A percentile compares a stretch with the other conserved stretches of the same genome.
phyloP scores from a whole-genome alignment of 805 yeast genomes.

The Saccharomyces jurei region DNA sequence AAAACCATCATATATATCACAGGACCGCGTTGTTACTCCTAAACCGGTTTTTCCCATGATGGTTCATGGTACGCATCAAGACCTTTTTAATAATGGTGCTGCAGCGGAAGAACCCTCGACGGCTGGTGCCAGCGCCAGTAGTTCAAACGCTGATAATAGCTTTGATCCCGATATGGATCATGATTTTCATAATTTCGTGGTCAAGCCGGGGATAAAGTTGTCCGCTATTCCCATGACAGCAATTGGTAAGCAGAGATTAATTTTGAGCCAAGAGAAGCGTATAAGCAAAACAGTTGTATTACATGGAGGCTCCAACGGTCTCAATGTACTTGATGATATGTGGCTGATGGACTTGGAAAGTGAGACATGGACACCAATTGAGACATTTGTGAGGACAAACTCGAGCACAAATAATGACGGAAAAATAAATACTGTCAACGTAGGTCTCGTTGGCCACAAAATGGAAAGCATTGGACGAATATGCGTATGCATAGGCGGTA shows the following conservation, averaged over 20 bases:
- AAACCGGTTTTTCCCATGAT: neutral
- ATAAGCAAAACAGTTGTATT: conserved; percentile 14
- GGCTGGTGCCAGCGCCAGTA: neutral
- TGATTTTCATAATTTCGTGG: neutral
- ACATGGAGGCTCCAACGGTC: conserved; percentile 34
- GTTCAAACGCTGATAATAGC: neutral
- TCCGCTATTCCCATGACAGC: neutral
- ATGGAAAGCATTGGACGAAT: conserved; percentile 16
- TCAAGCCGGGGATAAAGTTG: neutral
- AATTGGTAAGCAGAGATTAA: neutral
- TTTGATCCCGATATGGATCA: neutral
- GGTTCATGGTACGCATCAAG: neutral
- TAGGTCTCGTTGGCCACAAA: conserved; percentile 25
- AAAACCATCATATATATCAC: neutral
- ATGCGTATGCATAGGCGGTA: conserved; percentile 25
- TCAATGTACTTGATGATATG: conserved; percentile 37
- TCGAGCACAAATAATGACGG: conserved; percentile 5
- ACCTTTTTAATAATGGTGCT: neutral
- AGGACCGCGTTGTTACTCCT: neutral
- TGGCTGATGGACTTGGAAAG: conserved; percentile 43
- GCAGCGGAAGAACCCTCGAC: neutral
- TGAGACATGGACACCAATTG: conserved; percentile 34
- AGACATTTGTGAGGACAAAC: conserved; percentile 7
- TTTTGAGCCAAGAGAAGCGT: neutral
- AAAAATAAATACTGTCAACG: conserved; percentile 7